Percentiles rank a stretch among this genome's conserved stretches.
Evolutionary conservation across 345 rosid genomes (phyloP).

Genomic region (Syzygium grande): DNA sequence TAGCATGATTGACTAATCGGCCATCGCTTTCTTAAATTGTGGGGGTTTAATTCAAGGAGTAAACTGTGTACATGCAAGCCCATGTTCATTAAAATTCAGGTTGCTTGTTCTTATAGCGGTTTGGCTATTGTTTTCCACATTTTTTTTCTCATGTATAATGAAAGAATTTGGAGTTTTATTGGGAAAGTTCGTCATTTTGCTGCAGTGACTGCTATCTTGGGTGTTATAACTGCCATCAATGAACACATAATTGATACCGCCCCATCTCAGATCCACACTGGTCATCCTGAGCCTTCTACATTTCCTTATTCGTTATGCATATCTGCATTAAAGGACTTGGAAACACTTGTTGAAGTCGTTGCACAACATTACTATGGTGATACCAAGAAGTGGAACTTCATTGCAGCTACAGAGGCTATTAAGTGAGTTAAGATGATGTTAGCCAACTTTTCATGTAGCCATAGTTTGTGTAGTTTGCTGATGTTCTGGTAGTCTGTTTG

Average conservation of each 20-base stretch:
- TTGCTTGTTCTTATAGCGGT: background rate
- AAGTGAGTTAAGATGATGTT: conserved; percentile 37
- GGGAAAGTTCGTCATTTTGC: conserved; percentile 13
- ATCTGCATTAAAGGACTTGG: conserved; percentile 76
- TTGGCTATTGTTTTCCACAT: background rate
- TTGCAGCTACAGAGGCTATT: conserved; percentile 70
- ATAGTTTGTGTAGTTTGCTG: background rate
- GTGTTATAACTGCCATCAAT: conserved; percentile 74
- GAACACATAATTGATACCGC: conserved; percentile 75
- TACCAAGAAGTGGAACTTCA: conserved; percentile 79
- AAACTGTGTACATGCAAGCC: background rate
- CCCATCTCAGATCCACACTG: conserved; percentile 29
- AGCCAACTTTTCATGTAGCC: background rate
- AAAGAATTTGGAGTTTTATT: conserved; percentile 1
- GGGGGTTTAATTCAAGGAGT: background rate
- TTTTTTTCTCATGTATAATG: background rate
- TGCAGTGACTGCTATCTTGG: conserved; percentile 84
- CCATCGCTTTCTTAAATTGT: background rate
- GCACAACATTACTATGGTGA: conserved; percentile 77
- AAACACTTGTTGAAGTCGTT: conserved; percentile 80
- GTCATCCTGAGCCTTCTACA: conserved; percentile 25
- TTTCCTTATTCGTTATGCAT: conserved; percentile 71
- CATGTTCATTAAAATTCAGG: background rate
- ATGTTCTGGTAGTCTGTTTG: background rate
- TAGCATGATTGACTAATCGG: background rate